A percentile compares a stretch with the other conserved stretches of the same genome.
phyloP scores from a whole-genome alignment of 2,329 filamentous ascomycete species.

The Nigrospora sphaerica region DNA sequence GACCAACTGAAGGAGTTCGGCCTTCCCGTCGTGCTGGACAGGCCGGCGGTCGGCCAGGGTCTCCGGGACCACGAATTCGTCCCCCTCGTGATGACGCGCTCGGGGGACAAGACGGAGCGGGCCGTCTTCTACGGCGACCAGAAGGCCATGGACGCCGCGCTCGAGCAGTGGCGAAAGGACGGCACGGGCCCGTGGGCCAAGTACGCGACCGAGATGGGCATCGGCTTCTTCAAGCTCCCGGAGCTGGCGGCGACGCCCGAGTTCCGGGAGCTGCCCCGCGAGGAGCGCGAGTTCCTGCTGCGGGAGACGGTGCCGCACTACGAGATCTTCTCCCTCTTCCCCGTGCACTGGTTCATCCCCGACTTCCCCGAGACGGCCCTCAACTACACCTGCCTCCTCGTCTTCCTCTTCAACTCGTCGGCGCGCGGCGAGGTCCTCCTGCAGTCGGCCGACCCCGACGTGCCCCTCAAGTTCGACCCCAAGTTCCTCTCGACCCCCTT shows the following conservation, averaged over 20 bases:
- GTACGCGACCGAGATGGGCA: constrained; percentile 28
- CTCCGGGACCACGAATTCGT: constrained; percentile 32
- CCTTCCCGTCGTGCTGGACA: constrained; percentile 26
- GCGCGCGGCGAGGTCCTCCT: constrained; percentile 43
- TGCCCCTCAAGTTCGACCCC: constrained; percentile 44
- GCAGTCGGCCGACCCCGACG: constrained; percentile 41
- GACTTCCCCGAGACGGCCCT: constrained; percentile 24
- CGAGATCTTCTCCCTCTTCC: constrained; percentile 43
- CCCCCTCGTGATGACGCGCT: constrained; percentile 29
- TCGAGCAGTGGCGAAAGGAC: constrained; percentile 39
- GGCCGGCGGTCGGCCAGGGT: constrained; percentile 30
- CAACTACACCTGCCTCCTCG: constrained; percentile 34
- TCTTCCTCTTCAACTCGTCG: constrained; percentile 48
- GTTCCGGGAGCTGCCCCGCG: constrained; percentile 38
- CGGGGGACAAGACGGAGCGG: constrained; percentile 32
- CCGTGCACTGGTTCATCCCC: constrained; percentile 33
- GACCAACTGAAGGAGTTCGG: constrained; percentile 23
- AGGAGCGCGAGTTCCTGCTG: constrained; percentile 34
- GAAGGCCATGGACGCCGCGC: constrained; percentile 32
- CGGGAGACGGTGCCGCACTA: constrained; percentile 48
- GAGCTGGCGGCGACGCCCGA: constrained; percentile 32
- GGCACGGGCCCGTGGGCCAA: constrained; percentile 31
- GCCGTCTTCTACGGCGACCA: constrained; percentile 36
- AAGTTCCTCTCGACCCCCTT: constrained; percentile 46
- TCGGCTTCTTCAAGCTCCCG: constrained; percentile 38